Evolutionary conservation across 257 asterid species (phyloP).

Genomic region (Cruciata laevipes): DNA sequence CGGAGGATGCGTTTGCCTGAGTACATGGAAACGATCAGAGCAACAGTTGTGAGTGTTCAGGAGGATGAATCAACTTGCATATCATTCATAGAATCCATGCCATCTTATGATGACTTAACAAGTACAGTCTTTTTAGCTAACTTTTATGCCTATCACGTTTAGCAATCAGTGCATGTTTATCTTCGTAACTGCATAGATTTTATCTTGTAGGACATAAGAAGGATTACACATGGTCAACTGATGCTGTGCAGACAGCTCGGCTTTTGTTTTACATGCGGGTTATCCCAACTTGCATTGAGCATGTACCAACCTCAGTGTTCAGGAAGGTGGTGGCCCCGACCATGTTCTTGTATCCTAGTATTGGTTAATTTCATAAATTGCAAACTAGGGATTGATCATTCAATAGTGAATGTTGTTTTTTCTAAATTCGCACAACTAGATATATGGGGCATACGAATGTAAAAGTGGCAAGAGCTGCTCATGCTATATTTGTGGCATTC

Average conservation of each 20-base stretch:
- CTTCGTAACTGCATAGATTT: slow-evolving; percentile 7
- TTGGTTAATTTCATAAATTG: slow-evolving; percentile 12
- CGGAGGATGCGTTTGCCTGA: slow-evolving; percentile 89
- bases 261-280: slow-evolving; percentile 80
- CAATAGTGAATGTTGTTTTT: slow-evolving; percentile 12
- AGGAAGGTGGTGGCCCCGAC: slow-evolving; percentile 72
- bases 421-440: slow-evolving; percentile 45
- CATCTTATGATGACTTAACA: slow-evolving; percentile 62
- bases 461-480: slow-evolving; percentile 79
- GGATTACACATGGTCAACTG: slow-evolving; percentile 58
- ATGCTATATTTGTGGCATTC: slow-evolving; percentile 75
- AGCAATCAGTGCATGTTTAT: slow-evolving; percentile 12
- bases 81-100: slow-evolving; percentile 71
- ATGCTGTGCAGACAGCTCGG: slow-evolving; percentile 94
- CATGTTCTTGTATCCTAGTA: slow-evolving; percentile 84
- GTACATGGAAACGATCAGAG: slow-evolving; percentile 88
- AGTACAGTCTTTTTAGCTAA: slow-evolving; percentile 23
- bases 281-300: slow-evolving; percentile 70
- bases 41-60: slow-evolving; percentile 69
- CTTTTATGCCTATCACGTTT: slow-evolving; percentile 7
- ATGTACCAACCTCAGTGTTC: slow-evolving; percentile 51
- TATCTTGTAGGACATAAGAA: slow-evolving; percentile 38
- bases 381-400: slow-evolving; percentile 8
- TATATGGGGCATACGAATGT: slow-evolving; percentile 86
- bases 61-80: slow-evolving; percentile 73